phyloP scores from a whole-genome alignment of 1,284 basidiomycete species.

The Ganoderma sp. region DNA sequence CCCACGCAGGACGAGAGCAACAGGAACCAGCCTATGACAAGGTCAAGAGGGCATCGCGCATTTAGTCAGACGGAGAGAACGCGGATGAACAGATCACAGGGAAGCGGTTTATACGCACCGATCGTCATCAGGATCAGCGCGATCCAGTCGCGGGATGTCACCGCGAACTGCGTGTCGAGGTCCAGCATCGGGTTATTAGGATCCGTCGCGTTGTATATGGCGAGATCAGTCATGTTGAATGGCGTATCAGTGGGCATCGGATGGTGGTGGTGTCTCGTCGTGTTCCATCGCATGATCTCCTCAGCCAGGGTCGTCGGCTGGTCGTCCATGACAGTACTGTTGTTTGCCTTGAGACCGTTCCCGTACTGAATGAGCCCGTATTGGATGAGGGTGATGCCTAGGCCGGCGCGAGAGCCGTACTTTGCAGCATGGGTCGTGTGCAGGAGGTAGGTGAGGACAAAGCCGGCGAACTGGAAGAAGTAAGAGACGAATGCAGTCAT shows the following conservation, averaged over 20 bases:
- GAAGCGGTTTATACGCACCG: constrained; percentile 51
- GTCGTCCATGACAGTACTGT: neutral
- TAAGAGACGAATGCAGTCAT: constrained; percentile 87
- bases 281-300: constrained; percentile 18
- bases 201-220: constrained; percentile 24
- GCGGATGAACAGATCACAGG: constrained; percentile 6
- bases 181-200: constrained; percentile 25
- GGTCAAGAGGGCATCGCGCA: neutral
- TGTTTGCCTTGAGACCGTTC: constrained; percentile 15
- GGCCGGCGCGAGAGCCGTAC: constrained; percentile 91
- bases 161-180: constrained; percentile 29
- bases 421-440: constrained; percentile 96
- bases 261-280: constrained; percentile 2
- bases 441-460: constrained; percentile 91
- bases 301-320: constrained; percentile 16
- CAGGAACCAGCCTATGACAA: constrained; percentile 84
- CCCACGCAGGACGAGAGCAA: constrained; percentile 80
- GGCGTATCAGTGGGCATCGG: constrained; percentile 10
- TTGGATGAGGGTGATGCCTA: constrained; percentile 94
- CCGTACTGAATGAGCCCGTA: constrained; percentile 64
- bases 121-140: constrained; percentile 91
- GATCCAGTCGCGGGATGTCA: constrained; percentile 76
- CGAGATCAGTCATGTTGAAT: constrained; percentile 9
- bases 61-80: neutral
- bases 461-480: constrained; percentile 97